Base-by-base conservation (phyloP, 2,329 filamentous ascomycete genomes). In the Magnaporthiopsis poae region DNA sequence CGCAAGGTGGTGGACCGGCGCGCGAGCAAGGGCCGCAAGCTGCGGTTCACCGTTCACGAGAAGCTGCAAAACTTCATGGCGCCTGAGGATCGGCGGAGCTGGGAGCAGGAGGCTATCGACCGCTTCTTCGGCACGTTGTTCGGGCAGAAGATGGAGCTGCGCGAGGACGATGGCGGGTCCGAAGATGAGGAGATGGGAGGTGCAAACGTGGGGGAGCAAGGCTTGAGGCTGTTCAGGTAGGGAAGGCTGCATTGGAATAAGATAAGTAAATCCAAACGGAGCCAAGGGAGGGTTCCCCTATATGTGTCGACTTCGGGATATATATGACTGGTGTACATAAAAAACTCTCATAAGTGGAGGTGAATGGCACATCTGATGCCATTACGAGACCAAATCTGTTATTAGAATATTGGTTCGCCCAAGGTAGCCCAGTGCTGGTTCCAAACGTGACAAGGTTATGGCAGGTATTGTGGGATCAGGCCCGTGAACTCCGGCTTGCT, bases 11-110 rank as follows among this genome's bases (percentile, higher is more conserved):
- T 98, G 5, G 95, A 99, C 76, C 93, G 93, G 27, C 95, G 93
- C 75, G 95, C 95, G 0, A 96, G 91, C 75, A 98, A 98, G 78
- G 95, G 95, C 7, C 83, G 95, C 64, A 97, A 97, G 80, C 86
- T 99, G 84, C 85, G 92, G 59, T 99, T 94, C 78, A 95, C 91
- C 21, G 92, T 97, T 62, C 93, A 98, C 74, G 94, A 98, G 80
- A 98, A 98, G 81, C 78, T 99, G 73, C 91, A 96, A 79, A 97
- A 97, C 77, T 98, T 98, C 74, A 97, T 97, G 92, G 93, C 93
- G 13, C 88, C 92, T 0, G 92, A 97, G 75, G 90, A 96, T 75
- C 82, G 91, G 65, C 84, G 89, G 3, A 78, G 77, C 21, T 99
- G 95, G 95, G 90, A 91, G 69, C 87, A 89, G 70, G 84, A 86